Evolutionary conservation across 2,329 filamentous ascomycete genomes (phyloP).

Genomic region (Aspergillus pseudonomiae): DNA sequence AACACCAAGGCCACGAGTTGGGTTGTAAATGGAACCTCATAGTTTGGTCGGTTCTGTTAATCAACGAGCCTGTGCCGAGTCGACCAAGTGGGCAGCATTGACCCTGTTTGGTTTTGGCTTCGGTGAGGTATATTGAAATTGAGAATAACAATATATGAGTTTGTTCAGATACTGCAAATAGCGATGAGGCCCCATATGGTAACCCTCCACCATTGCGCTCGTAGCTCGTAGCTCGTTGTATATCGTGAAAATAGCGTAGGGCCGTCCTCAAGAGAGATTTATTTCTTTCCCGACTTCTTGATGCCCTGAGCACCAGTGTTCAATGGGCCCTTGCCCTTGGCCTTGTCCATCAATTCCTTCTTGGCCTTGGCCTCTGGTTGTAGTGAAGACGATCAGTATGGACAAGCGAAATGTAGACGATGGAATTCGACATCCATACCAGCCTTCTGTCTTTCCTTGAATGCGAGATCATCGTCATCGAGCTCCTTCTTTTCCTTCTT

Average conservation of each 20-base stretch:
- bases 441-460: conserved; percentile 79
- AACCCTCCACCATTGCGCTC: conserved; percentile 19
- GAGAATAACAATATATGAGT: conserved; percentile 9
- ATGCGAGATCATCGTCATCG: conserved; percentile 85
- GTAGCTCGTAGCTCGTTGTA: conserved; percentile 28
- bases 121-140: conserved; percentile 1
- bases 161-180: conserved; percentile 12
- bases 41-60: background rate
- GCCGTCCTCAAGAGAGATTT: conserved; percentile 31
- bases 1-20: background rate
- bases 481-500: conserved; percentile 84
- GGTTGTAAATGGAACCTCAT: background rate
- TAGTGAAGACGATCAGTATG: conserved; percentile 9
- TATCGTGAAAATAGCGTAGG: conserved; percentile 20
- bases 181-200: conserved; percentile 18
- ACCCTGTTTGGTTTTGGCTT: background rate
- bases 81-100: background rate
- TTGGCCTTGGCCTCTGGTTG: conserved; percentile 75
- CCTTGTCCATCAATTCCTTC: conserved; percentile 80
- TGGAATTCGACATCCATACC: conserved; percentile 59
- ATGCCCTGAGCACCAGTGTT: conserved; percentile 85
- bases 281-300: conserved; percentile 99
- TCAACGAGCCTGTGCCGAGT: background rate
- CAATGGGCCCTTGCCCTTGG: conserved; percentile 84
- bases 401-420: background rate